Percentiles rank a stretch among this genome's conserved stretches.
Evolutionary conservation across 352 stramenopile species (phyloP).

Genomic region (Phytopythium ostracodes): DNA sequence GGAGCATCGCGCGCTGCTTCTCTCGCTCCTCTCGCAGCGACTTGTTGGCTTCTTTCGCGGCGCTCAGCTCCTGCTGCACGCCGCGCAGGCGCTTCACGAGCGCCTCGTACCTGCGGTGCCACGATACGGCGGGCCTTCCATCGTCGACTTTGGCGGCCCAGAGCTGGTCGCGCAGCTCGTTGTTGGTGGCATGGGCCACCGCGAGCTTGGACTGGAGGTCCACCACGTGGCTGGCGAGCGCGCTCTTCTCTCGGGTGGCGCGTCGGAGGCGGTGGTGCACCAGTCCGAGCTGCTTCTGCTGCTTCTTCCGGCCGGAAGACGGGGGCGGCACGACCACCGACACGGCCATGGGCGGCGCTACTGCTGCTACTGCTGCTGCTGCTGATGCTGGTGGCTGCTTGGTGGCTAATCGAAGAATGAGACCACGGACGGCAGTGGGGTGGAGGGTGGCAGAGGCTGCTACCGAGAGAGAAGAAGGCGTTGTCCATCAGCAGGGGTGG

Average conservation of each 20-base stretch:
- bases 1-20: not conserved
- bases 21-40: not conserved
- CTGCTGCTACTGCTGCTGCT: not conserved
- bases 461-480: not conserved
- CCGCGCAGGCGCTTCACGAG: constrained; percentile 1
- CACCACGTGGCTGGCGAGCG: not conserved
- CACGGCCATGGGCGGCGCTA: not conserved
- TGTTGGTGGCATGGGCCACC: not conserved
- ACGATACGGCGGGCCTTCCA: not conserved
- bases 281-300: constrained; percentile 4
- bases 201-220: not conserved
- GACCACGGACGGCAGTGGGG: not conserved
- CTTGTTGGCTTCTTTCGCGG: not conserved
- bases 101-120: not conserved
- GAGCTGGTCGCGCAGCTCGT: constrained; percentile 3
- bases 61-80: constrained; percentile 3
- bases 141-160: constrained; percentile 4
- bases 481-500: not conserved
- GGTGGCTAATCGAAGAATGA: not conserved
- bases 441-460: not conserved
- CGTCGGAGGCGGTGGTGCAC: not conserved
- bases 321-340: not conserved
- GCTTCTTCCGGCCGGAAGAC: not conserved
- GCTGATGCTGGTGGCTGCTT: not conserved
- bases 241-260: not conserved